phyloP scores from a whole-genome alignment of 2,329 filamentous ascomycete genomes.

The Pseudogymnoascus sp. region DNA sequence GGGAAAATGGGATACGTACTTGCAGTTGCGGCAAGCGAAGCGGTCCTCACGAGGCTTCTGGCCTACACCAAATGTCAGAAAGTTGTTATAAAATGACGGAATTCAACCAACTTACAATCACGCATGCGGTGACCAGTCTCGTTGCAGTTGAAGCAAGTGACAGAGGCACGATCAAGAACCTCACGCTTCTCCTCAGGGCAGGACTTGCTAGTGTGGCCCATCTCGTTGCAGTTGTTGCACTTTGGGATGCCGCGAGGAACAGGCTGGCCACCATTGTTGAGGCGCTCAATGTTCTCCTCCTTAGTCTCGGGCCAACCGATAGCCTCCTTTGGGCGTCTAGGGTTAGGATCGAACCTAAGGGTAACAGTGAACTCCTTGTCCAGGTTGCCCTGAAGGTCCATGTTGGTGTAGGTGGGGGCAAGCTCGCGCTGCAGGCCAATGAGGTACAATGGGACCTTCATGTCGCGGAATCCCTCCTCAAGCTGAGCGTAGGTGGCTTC shows the following conservation, averaged over 20 bases:
- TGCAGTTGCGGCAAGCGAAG: constrained; percentile 63
- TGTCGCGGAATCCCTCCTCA: constrained; percentile 50
- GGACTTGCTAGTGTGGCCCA: constrained; percentile 54
- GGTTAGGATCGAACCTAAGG: constrained; percentile 52
- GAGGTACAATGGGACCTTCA: constrained; percentile 49
- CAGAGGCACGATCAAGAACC: constrained; percentile 35
- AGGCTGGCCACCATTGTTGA: constrained; percentile 58
- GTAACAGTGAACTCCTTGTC: constrained; percentile 57
- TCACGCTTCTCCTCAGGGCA: constrained; percentile 54
- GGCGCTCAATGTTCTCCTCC: constrained; percentile 55
- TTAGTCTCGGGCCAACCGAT: constrained; percentile 50
- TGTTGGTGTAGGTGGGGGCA: constrained; percentile 53
- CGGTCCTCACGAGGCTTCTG: constrained; percentile 54
- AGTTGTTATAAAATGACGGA: neutral
- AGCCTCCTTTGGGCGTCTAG: constrained; percentile 50
- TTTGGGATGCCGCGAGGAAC: constrained; percentile 51
- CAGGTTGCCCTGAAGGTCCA: constrained; percentile 64
- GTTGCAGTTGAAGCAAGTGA: constrained; percentile 59
- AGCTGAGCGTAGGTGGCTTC: constrained; percentile 51
- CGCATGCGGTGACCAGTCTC: constrained; percentile 58
- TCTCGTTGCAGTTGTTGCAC: constrained; percentile 54
- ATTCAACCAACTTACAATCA: constrained; percentile 48
- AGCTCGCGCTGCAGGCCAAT: constrained; percentile 55
- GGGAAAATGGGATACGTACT: constrained; percentile 33
- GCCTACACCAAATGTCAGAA: constrained; percentile 29